These are phyloP conservation scores for Cercospora beticola DNA, from an alignment of 2,329 filamentous ascomycete species.

Conservation along the genomic window DNA sequence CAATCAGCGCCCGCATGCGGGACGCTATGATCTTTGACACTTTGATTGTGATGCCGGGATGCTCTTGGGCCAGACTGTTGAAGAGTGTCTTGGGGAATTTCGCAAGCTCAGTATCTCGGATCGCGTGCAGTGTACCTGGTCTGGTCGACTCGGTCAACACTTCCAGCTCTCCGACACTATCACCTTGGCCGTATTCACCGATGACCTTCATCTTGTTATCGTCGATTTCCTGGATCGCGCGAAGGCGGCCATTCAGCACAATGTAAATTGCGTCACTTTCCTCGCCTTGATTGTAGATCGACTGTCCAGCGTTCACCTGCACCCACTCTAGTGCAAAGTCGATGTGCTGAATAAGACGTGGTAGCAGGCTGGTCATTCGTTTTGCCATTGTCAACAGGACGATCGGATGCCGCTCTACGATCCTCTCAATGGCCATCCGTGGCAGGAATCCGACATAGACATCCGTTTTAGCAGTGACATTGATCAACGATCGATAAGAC, in stretches of 20 bases:
- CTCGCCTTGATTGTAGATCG: conserved; percentile 89
- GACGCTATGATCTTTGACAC: conserved; percentile 98
- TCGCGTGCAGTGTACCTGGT: conserved; percentile 90
- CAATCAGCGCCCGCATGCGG: conserved; percentile 84
- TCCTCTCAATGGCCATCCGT: conserved; percentile 78
- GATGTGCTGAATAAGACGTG: conserved; percentile 88
- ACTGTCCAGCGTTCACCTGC: conserved; percentile 90
- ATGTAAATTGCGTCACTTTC: conserved; percentile 99
- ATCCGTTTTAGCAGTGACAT: conserved; percentile 95
- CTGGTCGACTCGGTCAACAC: conserved; percentile 91
- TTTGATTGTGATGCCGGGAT: conserved; percentile 97
- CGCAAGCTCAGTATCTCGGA: conserved; percentile 91
- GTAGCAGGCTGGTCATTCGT: conserved; percentile 82
- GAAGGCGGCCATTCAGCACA: conserved; percentile 86
- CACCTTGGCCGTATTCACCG: conserved; percentile 93
- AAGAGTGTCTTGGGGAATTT: conserved; percentile 95
- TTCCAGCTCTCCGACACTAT: conserved; percentile 95
- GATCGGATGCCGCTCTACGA: conserved; percentile 89
- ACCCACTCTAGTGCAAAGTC: conserved; percentile 99
- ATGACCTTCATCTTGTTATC: conserved; percentile 81
- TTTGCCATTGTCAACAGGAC: conserved; percentile 96
- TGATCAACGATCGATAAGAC: conserved; percentile 92
- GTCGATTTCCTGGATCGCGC: conserved; percentile 77
- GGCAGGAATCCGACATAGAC: conserved; percentile 97
- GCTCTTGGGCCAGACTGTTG: conserved; percentile 95